Evolutionary conservation across 1,284 basidiomycete species (phyloP), one percentile per base, ranked within the genome.

Genomic region (Heterobasidion parviporum): DNA sequence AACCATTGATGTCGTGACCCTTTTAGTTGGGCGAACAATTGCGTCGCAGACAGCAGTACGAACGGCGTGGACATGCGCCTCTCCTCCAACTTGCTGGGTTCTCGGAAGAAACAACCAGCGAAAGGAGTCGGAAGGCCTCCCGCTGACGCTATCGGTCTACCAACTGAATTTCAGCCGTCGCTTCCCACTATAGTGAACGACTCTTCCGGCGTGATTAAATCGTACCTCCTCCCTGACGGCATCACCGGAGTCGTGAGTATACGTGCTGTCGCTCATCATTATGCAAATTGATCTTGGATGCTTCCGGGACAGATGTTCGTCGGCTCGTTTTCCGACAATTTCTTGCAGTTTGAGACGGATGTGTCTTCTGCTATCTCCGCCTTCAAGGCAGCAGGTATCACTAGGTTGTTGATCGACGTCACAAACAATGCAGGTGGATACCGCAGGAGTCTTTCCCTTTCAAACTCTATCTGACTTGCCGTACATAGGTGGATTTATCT

Each of bases 1-100:
- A 32, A 18, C 14, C 8, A 9, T 32, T 50, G 33, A 20, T 45
- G 32, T 48, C 52, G 20, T 57, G 15, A 52, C 26, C 34, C 8
- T 9, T 26, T 5, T 57, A 84, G 82, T 73, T 87, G 83, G 83
- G 69, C 64, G 3, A 71, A 70, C 54, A 85, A 86, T 62, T 87
- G 83, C 63, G 80, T 72, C 10, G 81, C 80, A 0, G 81, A 72
- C 45, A 63, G 67, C 9, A 59, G 50, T 16, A 85, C 83, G 8
- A 85, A 85, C 62, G 82, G 82, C 10, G 68, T 79, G 33, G 80
- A 85, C 53, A 32, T 12, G 15, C 38, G 43, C 16, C 8, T 47
- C 8, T 32, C 49, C 16, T 44, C 43, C 8, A 35, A 44, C 12
- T 14, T 33, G 12, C 12, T 10, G 9, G n/a, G 6, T 2, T 36